Evolutionary conservation across 345 rosid species (phyloP), one percentile per base, ranked within the genome.

Genomic region (Hibiscus syriacus): DNA sequence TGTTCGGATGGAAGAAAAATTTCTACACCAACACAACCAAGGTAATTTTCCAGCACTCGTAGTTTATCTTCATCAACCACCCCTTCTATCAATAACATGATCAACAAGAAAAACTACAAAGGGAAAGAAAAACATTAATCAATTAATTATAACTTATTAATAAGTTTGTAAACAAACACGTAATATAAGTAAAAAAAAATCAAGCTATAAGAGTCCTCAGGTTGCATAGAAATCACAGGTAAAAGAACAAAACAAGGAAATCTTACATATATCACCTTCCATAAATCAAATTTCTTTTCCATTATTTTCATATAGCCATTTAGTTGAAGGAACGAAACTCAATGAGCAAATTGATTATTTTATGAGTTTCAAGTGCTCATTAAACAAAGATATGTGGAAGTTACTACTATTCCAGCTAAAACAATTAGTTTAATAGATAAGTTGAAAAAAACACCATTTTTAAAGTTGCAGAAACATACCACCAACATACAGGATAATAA

Each of bases 21-120:
- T n/a, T n/a, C n/a, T n/a, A n/a, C n/a, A n/a, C n/a, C n/a, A n/a
- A n/a, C n/a, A n/a, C n/a, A n/a, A n/a, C n/a, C n/a, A n/a, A n/a
- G n/a, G n/a, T n/a, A n/a, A n/a, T n/a, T n/a, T n/a, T n/a, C n/a
- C n/a, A n/a, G n/a, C n/a, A n/a, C n/a, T n/a, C n/a, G n/a, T n/a
- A n/a, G n/a, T n/a, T n/a, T n/a, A n/a, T n/a, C n/a, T n/a, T n/a
- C n/a, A n/a, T n/a, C n/a, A n/a, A n/a, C n/a, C n/a, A n/a, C n/a
- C n/a, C n/a, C n/a, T n/a, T n/a, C n/a, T n/a, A n/a, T n/a, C n/a
- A n/a, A n/a, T n/a, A n/a, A n/a, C n/a, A n/a, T n/a, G n/a, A 67
- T 72, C 64, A 63, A 59, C 63, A 58, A 65, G n/a, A 49, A 39
- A 64, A 46, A 59, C 17, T 76, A 72, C 32, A 27, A 58, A 5